Evolutionary conservation across 2,329 filamentous ascomycete genomes (phyloP), one percentile per base, ranked within the genome.

Genomic region (Fusarium musae): DNA sequence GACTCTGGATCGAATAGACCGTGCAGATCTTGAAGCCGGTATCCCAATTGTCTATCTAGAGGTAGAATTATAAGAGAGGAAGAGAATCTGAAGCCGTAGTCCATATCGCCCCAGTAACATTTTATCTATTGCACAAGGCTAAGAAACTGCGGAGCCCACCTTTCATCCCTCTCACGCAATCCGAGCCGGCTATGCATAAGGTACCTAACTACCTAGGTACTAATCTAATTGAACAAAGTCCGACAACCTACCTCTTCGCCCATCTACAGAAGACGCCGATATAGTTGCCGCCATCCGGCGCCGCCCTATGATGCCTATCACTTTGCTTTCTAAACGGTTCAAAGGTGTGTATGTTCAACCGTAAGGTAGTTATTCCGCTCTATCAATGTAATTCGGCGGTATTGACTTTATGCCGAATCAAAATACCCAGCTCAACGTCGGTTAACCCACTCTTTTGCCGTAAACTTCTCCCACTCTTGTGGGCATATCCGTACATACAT

Each of bases 81-180:
- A 40, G 32, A 50, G 56, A 37, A 56, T 37, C 34, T 28, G 39
- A 74, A 49, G 49, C 32, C 61, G 56, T 43, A 47, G 26, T 28
- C 44, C 26, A 66, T 58, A 39, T 63, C 23, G 44, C 66, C 66
- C 67, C 63, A 49, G 63, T 68, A 68, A 71, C 56, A 71, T 72
- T 73, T 73, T 62, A 42, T 54, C 28, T 15, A 59, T 62, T 66
- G 68, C 49, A 36, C 54, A 56, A 70, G 49, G 70, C 70, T 62
- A 69, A 64, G 42, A 64, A 52, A 53, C 57, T 69, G 72, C 65
- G 72, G 72, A 73, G 71, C 72, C 69, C 61, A 39, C 63, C 39
- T 67, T 57, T 17, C 28, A 16, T 32, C 26, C 44, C 44, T 36
- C 42, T 34, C 46, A 50, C 26, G 44, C 39, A 36, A 68, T 50